Evolutionary conservation across 352 stramenopile genomes (phyloP), one percentile per base, ranked within the genome.

Genomic region (Globisporangium lucens): DNA sequence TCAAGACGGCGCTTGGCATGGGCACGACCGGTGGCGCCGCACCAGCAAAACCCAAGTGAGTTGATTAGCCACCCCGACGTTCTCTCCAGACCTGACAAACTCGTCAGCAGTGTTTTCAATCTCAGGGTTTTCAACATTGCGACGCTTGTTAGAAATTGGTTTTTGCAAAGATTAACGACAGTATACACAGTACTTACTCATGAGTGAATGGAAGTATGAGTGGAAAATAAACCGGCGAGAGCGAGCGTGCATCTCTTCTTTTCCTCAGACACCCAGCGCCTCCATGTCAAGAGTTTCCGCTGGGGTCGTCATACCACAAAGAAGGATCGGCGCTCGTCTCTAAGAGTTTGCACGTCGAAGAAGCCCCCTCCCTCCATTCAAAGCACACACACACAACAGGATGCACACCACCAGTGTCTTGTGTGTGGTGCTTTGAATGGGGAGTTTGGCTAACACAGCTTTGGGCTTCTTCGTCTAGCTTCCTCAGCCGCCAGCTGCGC

Each of bases 1-100:
- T 97, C 81, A 98, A 98, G 85, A 95, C 90, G 70, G 86, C 83
- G 61, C 89, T 95, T 64, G 93, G 93, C 73, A 97, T 98, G 89
- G 89, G 90, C 68, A 97, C 91, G 70, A 90, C 89, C 58, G 91
- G 91, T 73, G 90, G 90, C 47, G 82, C 80, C 57, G 13, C 38
- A 1, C 72, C 87, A 80, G 76, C 71, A 60, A 91, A 94, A 46
- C 38, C 15, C 38, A 46, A 46, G 38, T 46, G 38, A 46, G 38
- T 43, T 35, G 30, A 35, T 35, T 35, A 35, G 30, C 30, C 30
- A 24, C 24, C 5, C 30, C 30, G 30, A 35, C 30, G 5, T 35
- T 35, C 5, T 35, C 2, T 24, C 24, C 30, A 38, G 33, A 9
- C 33, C 33, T 38, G 33, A 10, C 33, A 38, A 10, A 38, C 1